Evolutionary conservation across 2,329 filamentous ascomycete species (phyloP), one percentile per base, ranked within the genome.

Genomic region (Microthyrium microscopicum): DNA sequence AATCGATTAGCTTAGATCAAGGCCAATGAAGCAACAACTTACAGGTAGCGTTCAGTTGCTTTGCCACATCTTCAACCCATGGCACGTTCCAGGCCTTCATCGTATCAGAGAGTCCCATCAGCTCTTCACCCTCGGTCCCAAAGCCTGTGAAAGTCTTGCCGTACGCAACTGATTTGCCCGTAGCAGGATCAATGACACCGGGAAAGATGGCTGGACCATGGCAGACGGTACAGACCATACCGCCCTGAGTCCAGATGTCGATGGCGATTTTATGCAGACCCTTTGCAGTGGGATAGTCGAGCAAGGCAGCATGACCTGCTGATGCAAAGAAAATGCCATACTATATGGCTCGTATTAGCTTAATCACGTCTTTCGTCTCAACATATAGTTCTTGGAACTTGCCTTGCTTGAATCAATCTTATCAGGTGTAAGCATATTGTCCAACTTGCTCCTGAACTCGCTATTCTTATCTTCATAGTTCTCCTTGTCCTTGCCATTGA

Each of bases 391-490:
- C n/a, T n/a, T n/a, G n/a, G n/a, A n/a, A n/a, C n/a, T n/a, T n/a
- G n/a, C n/a, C n/a, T n/a, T n/a, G n/a, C n/a, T n/a, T 9, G 29
- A 16, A 3, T 13, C 18, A 15, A 31, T 16, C 15, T 53, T 50
- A 2, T 43, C 36, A 2, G 60, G 51, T 37, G 54, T 57, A 31
- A 49, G 40, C 42, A 62, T 49, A 22, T 52, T 50, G 41, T 63
- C 60, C 7, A 64, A 46, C 44, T 63, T 62, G 32, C 50, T 46
- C 34, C 58, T 49, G 45, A 66, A 64, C 5, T 56, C 56, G 40
- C 57, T 56, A 39, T 43, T 44, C 15, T 33, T 28, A 33, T 64
- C 49, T 5, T 60, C 51, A 56, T 55, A 64, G 33, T 45, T 49
- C 15, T 44, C 39, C 3, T 50, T 44, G 40, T 62, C 58, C 2